A percentile compares a stretch with the other conserved stretches of the same genome.
Conservation (phyloP, 1,284 basidiomycete genomes). For the Salmacisia buchloeana region DNA sequence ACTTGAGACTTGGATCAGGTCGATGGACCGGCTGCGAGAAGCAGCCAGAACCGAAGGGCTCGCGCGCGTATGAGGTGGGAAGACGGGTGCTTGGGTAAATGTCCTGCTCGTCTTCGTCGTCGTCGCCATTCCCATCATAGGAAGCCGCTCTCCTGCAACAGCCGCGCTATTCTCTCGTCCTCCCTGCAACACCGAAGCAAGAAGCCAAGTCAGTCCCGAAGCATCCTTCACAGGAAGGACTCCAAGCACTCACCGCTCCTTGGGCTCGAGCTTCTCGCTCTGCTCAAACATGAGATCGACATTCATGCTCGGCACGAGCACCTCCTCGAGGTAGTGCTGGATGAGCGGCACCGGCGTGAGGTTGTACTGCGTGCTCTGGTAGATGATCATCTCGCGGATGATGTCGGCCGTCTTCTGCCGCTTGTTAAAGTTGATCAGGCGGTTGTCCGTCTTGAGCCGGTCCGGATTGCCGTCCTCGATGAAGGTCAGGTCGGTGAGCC, state of each 20-base stretch:
- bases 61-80: neutral
- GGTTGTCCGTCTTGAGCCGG: constrained; percentile 59
- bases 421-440: constrained; percentile 90
- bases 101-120: neutral
- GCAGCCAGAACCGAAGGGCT: too few relatives aligned
- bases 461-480: constrained; percentile 98
- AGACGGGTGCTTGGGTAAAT: neutral
- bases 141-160: constrained; percentile 83
- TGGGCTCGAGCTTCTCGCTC: constrained; percentile 78
- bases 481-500: constrained; percentile 89
- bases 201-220: neutral
- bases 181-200: constrained; percentile 54
- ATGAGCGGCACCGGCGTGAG: constrained; percentile 67
- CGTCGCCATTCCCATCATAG: constrained; percentile 53
- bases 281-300: constrained; percentile 63
- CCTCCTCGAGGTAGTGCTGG: constrained; percentile 70
- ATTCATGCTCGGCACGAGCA: constrained; percentile 54
- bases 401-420: constrained; percentile 87
- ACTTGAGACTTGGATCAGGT: too few relatives aligned
- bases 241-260: constrained; percentile 60
- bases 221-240: neutral
- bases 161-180: constrained; percentile 71
- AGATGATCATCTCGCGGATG: constrained; percentile 90
- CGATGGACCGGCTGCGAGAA: too few relatives aligned
- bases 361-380: constrained; percentile 79